These are phyloP conservation scores for Colletotrichum musicola DNA, from an alignment of 2,329 filamentous ascomycete genomes.

Conservation along the genomic window DNA sequence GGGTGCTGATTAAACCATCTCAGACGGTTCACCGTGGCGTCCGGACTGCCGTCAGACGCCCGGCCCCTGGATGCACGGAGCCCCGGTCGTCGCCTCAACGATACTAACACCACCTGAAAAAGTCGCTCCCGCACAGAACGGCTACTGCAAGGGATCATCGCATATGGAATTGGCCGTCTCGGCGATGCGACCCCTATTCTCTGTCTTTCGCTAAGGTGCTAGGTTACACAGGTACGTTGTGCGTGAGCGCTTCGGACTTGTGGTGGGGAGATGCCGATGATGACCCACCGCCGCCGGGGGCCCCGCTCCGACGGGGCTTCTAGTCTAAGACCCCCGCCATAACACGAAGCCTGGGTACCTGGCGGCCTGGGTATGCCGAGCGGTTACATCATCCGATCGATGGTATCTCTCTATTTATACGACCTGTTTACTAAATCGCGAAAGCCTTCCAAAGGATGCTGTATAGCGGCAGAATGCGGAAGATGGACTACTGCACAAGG, in stretches of 20 bases:
- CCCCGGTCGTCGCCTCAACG: slow-evolving; percentile 25
- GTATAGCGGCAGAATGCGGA: no score
- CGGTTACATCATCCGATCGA: not conserved
- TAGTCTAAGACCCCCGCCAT: no score
- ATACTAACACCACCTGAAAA: not conserved
- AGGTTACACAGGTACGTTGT: no score
- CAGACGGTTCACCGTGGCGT: not conserved
- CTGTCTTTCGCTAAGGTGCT: not conserved
- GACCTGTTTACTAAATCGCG: no score
- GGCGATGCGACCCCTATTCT: slow-evolving; percentile 13
- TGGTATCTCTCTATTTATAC: no score
- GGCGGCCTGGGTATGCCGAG: not conserved
- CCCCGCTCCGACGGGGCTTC: slow-evolving; percentile 1
- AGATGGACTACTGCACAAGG: no score
- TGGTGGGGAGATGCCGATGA: slow-evolving; percentile 31
- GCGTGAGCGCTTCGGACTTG: slow-evolving; percentile 10
- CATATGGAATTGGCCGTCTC: not conserved
- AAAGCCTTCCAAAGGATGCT: no score
- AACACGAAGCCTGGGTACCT: not conserved
- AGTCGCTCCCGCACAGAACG: not conserved
- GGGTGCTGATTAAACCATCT: not conserved
- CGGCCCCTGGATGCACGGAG: slow-evolving; percentile 25
- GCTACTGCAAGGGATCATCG: not conserved
- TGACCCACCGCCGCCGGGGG: no score
- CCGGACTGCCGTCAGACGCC: slow-evolving; percentile 36